Percentiles rank a stretch among this genome's conserved stretches.
phyloP scores from a whole-genome alignment of 441 rosid genomes.

The Macaranga tanarius region DNA sequence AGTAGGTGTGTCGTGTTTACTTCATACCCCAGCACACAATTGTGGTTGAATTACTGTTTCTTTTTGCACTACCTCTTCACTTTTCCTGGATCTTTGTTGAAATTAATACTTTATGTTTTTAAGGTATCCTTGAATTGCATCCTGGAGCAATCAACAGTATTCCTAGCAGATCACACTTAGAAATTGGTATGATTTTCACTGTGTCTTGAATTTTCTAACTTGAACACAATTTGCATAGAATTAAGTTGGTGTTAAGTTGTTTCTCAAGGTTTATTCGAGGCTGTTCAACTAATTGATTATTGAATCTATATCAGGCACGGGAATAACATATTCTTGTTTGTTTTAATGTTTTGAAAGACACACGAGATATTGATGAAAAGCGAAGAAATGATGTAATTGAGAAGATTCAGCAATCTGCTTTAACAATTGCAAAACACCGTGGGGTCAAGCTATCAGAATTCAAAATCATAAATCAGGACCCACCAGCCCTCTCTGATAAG shows the following conservation, averaged over 20 bases:
- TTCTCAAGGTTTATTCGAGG: slow-evolving; percentile 3
- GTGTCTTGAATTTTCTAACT: neutral
- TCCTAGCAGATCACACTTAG: slow-evolving; percentile 89
- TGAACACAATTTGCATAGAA: neutral
- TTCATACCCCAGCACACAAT: neutral
- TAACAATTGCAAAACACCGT: slow-evolving; percentile 56
- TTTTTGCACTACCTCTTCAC: slow-evolving; percentile 6
- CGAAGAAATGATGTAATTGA: slow-evolving; percentile 72
- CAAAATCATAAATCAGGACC: slow-evolving; percentile 87
- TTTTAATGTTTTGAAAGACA: slow-evolving; percentile 41
- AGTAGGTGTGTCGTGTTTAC: slow-evolving; percentile 53
- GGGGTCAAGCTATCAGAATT: slow-evolving; percentile 63
- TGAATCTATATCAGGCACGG: neutral
- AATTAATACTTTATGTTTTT: slow-evolving; percentile 9
- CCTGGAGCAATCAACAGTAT: slow-evolving; percentile 98
- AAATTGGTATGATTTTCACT: slow-evolving; percentile 58
- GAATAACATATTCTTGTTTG: neutral
- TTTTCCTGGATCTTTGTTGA: slow-evolving; percentile 11
- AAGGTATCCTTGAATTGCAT: slow-evolving; percentile 84
- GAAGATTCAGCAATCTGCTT: slow-evolving; percentile 69
- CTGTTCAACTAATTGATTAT: neutral
- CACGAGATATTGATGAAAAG: slow-evolving; percentile 81
- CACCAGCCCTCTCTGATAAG: slow-evolving; percentile 75
- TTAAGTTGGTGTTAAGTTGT: neutral
- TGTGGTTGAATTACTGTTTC: neutral